Base-by-base conservation (phyloP, 2,329 filamentous ascomycete species). In the Zasmidium cellare region DNA sequence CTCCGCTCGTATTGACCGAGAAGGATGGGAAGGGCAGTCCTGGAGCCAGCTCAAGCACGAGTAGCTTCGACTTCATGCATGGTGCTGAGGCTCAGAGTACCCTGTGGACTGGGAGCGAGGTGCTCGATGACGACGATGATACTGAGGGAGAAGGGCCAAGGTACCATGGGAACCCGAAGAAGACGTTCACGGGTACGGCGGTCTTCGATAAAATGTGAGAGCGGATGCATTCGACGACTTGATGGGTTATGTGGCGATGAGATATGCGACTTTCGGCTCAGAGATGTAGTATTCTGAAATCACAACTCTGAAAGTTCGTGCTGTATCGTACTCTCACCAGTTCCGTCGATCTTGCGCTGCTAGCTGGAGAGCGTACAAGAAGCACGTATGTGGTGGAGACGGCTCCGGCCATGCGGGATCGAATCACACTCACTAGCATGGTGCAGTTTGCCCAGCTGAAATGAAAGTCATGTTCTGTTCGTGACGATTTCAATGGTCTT, bases 31-130 rank as follows among this genome's bases (percentile, higher is more conserved):
- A 46, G 9, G 58, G 53, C 2, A 66, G 62, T 48, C 67, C 67
- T 6, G 63, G 59, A 49, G 64, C 65, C 11, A 70, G 68, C 53
- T 67, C 68, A 47, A 70, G 65, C 28, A 70, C 56, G 65, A 75
- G 67, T 31, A 79, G 76, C 60, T 80, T 79, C 49, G 77, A 80
- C 60, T 65, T 78, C 61, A 73, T 80, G 73, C 75, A 75, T 19
- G 75, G 74, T 3, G 74, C 76, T 0, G 78, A 79, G 63, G 75
- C 75, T 0, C 66, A 62, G 59, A 71, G 68, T 38, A 63, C 58
- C 9, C 35, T 71, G 14, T 65, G 63, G 47, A 59, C 60, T 31
- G 64, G 59, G 18, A 56, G 51, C 38, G 63, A 64, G 28, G 59
- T 50, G 48, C 62, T 63, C 48, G 65, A 65, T 18, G 62, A 68